These are phyloP conservation scores for Aspergillus sp. DNA, from an alignment of 2,329 filamentous ascomycete species.

Conservation along the genomic window DNA sequence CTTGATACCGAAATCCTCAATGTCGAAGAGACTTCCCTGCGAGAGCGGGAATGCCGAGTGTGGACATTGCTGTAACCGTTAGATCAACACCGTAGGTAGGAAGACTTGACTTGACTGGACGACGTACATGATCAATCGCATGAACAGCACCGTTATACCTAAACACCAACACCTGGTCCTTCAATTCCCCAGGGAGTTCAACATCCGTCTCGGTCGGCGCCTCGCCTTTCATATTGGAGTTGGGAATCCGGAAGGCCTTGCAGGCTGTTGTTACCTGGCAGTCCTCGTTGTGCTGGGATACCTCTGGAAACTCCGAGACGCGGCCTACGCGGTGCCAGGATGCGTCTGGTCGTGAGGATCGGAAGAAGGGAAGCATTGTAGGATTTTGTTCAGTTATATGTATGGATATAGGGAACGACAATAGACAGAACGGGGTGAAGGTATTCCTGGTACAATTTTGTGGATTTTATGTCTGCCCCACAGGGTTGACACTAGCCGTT, in stretches of 20 bases:
- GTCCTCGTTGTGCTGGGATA: constrained; percentile 41
- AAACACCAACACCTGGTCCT: constrained; percentile 66
- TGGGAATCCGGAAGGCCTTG: constrained; percentile 57
- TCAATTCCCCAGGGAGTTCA: constrained; percentile 44
- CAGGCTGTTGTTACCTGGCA: constrained; percentile 53
- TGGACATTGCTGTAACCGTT: constrained; percentile 58
- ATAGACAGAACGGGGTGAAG: too few relatives aligned
- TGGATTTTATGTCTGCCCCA: too few relatives aligned
- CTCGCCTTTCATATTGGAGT: constrained; percentile 28
- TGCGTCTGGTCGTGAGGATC: constrained; percentile 22
- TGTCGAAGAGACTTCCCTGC: constrained; percentile 63
- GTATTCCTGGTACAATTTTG: neutral
- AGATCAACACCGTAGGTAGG: neutral
- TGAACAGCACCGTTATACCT: constrained; percentile 64
- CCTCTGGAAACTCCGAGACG: constrained; percentile 56
- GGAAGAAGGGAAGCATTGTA: constrained; percentile 20
- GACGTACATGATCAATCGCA: constrained; percentile 64
- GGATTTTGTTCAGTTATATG: too few relatives aligned
- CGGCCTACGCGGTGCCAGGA: constrained; percentile 59
- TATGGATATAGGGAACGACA: too few relatives aligned
- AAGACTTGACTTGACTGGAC: neutral
- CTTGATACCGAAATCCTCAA: constrained; percentile 65
- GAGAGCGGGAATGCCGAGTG: constrained; percentile 68
- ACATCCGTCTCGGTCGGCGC: constrained; percentile 29
- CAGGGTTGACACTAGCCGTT: too few relatives aligned